These are phyloP conservation scores for Pholiota microspora DNA, from an alignment of 768 basidiomycete species.

Conservation along the genomic window DNA sequence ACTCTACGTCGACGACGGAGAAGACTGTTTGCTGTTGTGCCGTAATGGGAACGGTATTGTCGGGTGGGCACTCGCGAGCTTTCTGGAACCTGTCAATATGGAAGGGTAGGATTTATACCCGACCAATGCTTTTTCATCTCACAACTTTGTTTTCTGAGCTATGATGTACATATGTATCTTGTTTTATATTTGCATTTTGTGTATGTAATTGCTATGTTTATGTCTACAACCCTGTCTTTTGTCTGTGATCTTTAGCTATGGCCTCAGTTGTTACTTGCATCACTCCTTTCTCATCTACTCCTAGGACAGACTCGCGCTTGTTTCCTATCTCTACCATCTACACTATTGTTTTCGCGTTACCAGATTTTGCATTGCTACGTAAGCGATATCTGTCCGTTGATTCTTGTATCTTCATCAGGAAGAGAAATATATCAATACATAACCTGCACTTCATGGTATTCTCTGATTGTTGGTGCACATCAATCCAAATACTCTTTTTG, in stretches of 20 bases:
- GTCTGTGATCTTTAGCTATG: not conserved
- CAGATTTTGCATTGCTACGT: not conserved
- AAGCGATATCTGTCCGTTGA: not conserved
- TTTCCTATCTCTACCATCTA: not conserved
- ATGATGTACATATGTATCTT: constrained; percentile 7
- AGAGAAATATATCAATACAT: not conserved
- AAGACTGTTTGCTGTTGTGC: constrained; percentile 78
- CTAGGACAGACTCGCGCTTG: not conserved
- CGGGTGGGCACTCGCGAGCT: constrained; percentile 84
- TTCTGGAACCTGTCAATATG: constrained; percentile 54
- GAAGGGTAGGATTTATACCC: not conserved
- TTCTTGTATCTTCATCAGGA: not conserved
- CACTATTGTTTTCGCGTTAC: not conserved
- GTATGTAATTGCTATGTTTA: not conserved
- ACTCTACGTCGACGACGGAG: constrained; percentile 71
- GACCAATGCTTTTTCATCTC: not conserved
- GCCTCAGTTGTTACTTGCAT: not conserved
- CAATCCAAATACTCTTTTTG: no score
- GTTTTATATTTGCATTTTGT: constrained; percentile 2
- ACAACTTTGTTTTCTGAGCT: constrained; percentile 19
- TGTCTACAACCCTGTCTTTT: not conserved
- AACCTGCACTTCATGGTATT: not conserved
- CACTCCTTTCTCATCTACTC: not conserved
- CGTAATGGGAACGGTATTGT: constrained; percentile 53
- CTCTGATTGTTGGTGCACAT: no score